Evolutionary conservation across 768 basidiomycete species (phyloP).

Genomic region (Daedaleopsis nitida): DNA sequence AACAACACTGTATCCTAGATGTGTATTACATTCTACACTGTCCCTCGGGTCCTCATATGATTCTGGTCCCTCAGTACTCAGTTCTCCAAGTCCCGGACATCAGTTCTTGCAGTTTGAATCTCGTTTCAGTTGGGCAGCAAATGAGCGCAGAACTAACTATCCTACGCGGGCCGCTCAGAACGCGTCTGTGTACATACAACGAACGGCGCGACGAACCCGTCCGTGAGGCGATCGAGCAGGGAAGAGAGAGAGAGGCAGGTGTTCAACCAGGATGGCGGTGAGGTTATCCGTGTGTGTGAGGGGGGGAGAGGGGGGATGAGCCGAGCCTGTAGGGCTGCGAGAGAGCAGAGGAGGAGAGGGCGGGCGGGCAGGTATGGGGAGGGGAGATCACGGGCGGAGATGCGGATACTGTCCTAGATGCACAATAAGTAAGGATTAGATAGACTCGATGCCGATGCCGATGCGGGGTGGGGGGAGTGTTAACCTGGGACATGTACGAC

Average conservation of each 20-base stretch:
- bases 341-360: background rate
- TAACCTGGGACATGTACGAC: background rate
- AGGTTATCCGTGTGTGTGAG: background rate
- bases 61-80: too few species aligned
- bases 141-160: background rate
- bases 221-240: background rate
- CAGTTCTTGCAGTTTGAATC: too few species aligned
- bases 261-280: background rate
- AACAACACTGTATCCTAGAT: too few species aligned
- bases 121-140: background rate
- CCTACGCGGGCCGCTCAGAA: background rate
- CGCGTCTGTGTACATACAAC: conserved; percentile 15
- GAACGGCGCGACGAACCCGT: background rate
- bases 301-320: background rate
- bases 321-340: background rate
- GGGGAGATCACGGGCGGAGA: background rate
- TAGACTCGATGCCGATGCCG: background rate
- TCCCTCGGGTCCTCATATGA: too few species aligned
- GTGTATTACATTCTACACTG: too few species aligned
- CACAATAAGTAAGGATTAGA: conserved; percentile 22
- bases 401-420: conserved; percentile 13
- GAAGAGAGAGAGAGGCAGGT: background rate
- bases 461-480: background rate
- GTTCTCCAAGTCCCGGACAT: too few species aligned
- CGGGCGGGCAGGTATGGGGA: background rate